Percentiles rank a stretch among this genome's conserved stretches.
These are phyloP conservation scores for Pleurozium schreberi DNA, from an alignment of 225 moss, liverwort and hornwort species.

Conservation along the genomic window DNA sequence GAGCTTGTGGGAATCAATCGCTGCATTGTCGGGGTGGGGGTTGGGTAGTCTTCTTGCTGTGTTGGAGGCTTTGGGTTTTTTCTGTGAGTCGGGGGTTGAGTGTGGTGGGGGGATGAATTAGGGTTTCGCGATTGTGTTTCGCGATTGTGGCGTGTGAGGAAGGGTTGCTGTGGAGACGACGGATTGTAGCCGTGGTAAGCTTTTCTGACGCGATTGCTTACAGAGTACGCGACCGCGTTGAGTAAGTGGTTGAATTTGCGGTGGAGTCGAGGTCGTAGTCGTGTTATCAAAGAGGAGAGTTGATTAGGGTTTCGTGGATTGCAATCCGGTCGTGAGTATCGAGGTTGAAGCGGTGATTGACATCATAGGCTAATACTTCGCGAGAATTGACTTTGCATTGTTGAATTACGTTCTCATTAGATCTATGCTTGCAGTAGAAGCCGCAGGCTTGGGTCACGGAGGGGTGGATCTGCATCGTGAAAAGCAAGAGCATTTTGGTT, in stretches of 20 bases:
- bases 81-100: neutral
- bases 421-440: slow-evolving; percentile 1
- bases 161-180: neutral
- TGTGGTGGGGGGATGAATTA: neutral
- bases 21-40: neutral
- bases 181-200: neutral
- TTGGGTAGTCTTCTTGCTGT: neutral
- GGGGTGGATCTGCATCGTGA: neutral
- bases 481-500: neutral
- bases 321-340: neutral
- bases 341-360: neutral
- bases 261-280: neutral
- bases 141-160: neutral
- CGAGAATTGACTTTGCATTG: neutral
- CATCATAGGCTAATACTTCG: neutral
- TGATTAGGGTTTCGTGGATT: slow-evolving; percentile 21
- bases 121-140: slow-evolving; percentile 12
- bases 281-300: neutral
- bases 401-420: neutral
- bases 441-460: neutral
- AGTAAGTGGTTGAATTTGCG: neutral
- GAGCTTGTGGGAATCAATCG: neutral
- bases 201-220: neutral
- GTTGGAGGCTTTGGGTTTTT: neutral
- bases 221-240: slow-evolving; percentile 2